Evolutionary conservation across 805 yeast genomes (phyloP), one percentile per base, ranked within the genome.

Genomic region (Priceomyces medius): DNA sequence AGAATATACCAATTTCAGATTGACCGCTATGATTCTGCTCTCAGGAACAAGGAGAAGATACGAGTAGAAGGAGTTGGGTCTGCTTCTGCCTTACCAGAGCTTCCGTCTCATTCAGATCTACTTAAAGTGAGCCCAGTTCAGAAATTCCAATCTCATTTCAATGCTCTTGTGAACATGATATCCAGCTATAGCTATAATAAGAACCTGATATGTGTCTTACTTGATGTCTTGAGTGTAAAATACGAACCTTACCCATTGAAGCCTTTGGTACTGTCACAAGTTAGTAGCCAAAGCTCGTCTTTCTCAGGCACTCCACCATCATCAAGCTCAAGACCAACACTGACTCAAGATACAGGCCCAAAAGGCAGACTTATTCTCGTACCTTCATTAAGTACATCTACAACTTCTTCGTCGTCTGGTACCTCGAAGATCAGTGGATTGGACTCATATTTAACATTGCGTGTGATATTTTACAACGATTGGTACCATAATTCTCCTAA

Each of bases 381-480:
- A 4, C 56, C 56, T 9, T 44, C 42, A n/a, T 29, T 31, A 21
- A 26, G 32, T 12, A 31, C 45, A 9, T n/a, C 31, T 17, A 12
- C 16, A 2, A 21, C 13, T 7, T 35, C 41, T 12, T 37, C 41
- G 4, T 31, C 37, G 4, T 35, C 43, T 28, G 8, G 18, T 3
- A 10, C 31, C 3, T 14, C 19, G 17, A 42, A 32, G 27, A 23
- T 38, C 8, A 13, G 23, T 16, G 20, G 43, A 2, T 18, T 54
- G 17, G 61, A 58, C 16, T 44, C 56, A 13, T 49, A 51, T 14
- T 40, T 63, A 28, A 49, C 59, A 3, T 45, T 54, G 3, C 46
- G 66, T 20, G 41, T 64, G 3, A 35, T 65, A 2, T 63, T 69
- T 40, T 66, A 58, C 48, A 54, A 53, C 26, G 73, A 68, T 46